A percentile compares a stretch with the other conserved stretches of the same genome.
Conservation (phyloP, 1,139 yeast species). For the Kurtzmaniella quercitrusa region DNA sequence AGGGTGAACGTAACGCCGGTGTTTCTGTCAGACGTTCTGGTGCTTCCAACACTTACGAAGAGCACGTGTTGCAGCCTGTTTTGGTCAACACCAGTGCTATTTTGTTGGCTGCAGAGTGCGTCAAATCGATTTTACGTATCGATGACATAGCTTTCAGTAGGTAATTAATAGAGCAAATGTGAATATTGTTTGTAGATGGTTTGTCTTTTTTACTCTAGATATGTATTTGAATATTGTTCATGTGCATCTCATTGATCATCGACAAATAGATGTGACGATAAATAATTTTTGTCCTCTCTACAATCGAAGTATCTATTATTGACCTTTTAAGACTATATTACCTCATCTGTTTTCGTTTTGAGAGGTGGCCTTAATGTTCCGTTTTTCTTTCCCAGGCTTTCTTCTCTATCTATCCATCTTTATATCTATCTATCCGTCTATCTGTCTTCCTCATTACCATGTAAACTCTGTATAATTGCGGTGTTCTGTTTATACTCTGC, state of each 20-base stretch:
- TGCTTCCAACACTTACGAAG: constrained; percentile 86
- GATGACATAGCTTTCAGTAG: constrained; percentile 77
- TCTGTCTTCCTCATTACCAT: no score
- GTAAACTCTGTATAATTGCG: no score
- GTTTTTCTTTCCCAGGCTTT: neutral
- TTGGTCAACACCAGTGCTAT: constrained; percentile 92
- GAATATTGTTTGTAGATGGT: neutral
- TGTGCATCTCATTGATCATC: neutral
- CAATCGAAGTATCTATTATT: neutral
- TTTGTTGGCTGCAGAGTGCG: constrained; percentile 92
- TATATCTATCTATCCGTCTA: neutral
- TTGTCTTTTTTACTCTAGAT: no score
- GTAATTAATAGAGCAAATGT: constrained; percentile 2
- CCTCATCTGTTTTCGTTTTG: neutral
- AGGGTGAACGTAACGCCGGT: constrained; percentile 92
- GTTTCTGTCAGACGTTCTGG: constrained; percentile 93
- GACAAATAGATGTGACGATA: neutral
- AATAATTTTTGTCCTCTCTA: neutral
- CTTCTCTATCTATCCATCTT: neutral
- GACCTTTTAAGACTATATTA: no score
- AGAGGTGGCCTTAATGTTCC: no score
- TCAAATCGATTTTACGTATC: constrained; percentile 89
- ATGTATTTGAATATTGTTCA: no score
- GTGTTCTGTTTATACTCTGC: no score
- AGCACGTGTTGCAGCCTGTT: constrained; percentile 95